Percentiles rank a stretch among this genome's conserved stretches.
phyloP scores from a whole-genome alignment of 2,329 filamentous ascomycete species.

The Fusarium drepaniforme region DNA sequence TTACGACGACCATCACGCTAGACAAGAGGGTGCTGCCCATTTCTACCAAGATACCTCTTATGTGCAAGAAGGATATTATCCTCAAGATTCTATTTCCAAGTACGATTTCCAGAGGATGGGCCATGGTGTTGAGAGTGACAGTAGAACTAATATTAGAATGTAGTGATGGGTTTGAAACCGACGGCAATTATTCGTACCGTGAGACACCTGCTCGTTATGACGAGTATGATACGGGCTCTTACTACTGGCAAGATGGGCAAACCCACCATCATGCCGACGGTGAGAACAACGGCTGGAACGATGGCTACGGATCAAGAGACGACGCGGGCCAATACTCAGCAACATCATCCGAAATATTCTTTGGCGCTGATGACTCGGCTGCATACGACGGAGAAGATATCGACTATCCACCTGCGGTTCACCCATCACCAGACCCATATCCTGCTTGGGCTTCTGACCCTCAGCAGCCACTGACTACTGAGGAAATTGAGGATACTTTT shows the following conservation, averaged over 20 bases:
- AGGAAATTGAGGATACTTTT: not conserved
- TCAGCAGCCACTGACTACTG: not conserved
- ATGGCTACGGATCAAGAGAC: not conserved
- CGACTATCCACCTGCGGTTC: not conserved
- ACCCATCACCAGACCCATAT: not conserved
- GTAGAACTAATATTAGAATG: not conserved
- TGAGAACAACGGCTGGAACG: not conserved
- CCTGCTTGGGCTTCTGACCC: not conserved
- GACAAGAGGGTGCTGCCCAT: not conserved
- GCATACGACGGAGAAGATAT: not conserved
- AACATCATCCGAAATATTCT: not conserved
- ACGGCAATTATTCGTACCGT: not conserved
- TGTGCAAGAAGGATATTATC: not conserved
- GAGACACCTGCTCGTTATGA: not conserved
- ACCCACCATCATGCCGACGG: not conserved
- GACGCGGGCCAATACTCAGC: not conserved
- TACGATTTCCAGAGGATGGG: not conserved
- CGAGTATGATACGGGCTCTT: not conserved
- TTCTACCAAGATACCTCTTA: not conserved
- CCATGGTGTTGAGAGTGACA: not conserved
- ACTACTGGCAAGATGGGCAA: not conserved
- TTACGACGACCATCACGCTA: not conserved
- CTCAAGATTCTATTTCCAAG: not conserved
- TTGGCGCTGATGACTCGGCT: not conserved
- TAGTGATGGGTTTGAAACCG: not conserved